Percentiles rank a stretch among this genome's conserved stretches.
Evolutionary conservation across 805 yeast genomes (phyloP).

Genomic region (Myxozyma vanderwaltii): DNA sequence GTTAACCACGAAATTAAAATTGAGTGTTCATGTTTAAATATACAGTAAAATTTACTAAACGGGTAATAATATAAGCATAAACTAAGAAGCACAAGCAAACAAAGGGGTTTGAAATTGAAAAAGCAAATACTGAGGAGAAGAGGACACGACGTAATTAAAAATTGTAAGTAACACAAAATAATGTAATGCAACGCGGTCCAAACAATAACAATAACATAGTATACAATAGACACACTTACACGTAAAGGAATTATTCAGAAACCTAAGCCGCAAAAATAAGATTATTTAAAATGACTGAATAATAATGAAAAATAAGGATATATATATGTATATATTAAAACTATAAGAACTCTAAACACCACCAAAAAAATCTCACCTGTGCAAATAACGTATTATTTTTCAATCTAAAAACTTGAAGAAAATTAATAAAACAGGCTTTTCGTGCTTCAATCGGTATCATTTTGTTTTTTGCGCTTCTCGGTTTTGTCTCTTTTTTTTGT

Average conservation of each 20-base stretch:
- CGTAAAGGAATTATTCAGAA: too few species aligned
- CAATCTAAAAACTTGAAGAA: too few species aligned
- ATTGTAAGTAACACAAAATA: background rate
- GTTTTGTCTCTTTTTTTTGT: background rate
- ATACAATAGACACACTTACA: background rate
- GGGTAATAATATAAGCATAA: too few species aligned
- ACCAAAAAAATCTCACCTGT: too few species aligned
- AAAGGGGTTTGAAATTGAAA: background rate
- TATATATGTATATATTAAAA: too few species aligned
- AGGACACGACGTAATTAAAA: background rate
- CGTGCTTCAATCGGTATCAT: too few species aligned
- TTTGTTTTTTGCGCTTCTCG: background rate
- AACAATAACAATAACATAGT: background rate
- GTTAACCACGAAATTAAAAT: too few species aligned
- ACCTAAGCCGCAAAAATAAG: too few species aligned
- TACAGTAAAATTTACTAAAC: too few species aligned
- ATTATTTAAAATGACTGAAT: background rate
- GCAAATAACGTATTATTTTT: too few species aligned
- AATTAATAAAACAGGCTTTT: too few species aligned
- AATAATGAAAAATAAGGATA: background rate
- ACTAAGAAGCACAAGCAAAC: background rate
- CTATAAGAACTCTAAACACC: background rate
- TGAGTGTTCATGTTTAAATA: too few species aligned
- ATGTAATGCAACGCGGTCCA: background rate
- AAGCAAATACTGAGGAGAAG: background rate